Conservation (phyloP, 2,329 filamentous ascomycete species). For the Fusarium guadeloupense region DNA sequence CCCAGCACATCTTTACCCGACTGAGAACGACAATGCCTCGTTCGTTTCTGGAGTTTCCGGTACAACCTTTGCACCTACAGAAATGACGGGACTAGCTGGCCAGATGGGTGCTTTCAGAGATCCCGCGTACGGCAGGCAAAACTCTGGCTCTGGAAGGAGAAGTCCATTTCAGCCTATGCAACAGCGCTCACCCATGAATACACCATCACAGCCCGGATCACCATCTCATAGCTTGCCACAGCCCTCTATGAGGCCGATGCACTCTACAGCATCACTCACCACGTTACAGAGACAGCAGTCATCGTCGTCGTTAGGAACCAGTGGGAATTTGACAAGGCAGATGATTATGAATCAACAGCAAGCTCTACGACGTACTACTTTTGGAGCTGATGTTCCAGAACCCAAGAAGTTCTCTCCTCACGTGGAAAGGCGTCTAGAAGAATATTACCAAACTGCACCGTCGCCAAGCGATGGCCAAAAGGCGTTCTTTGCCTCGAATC, state of each 20-base stretch:
- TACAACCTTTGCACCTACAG: constrained; percentile 47
- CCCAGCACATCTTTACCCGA: constrained; percentile 35
- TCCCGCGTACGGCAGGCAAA: constrained; percentile 31
- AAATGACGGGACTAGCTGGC: constrained; percentile 33
- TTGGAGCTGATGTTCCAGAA: constrained; percentile 52
- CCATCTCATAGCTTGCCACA: constrained; percentile 32
- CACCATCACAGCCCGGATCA: constrained; percentile 31
- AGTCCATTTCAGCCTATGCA: constrained; percentile 30
- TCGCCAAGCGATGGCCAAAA: constrained; percentile 60
- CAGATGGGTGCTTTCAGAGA: constrained; percentile 37
- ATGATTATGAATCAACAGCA: constrained; percentile 59
- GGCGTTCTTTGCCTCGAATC: constrained; percentile 63
- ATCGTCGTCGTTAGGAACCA: constrained; percentile 28
- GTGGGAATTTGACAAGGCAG: constrained; percentile 49
- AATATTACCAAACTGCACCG: constrained; percentile 60
- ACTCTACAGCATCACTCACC: constrained; percentile 39
- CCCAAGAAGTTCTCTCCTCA: constrained; percentile 59
- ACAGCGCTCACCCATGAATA: constrained; percentile 31
- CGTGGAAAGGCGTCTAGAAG: constrained; percentile 60
- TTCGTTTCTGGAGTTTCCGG: constrained; percentile 47
- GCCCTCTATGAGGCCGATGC: constrained; percentile 34
- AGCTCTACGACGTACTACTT: constrained; percentile 51
- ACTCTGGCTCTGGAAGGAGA: constrained; percentile 11
- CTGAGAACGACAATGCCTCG: constrained; percentile 43
- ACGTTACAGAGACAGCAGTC: constrained; percentile 36